phyloP scores from a whole-genome alignment of 768 basidiomycete genomes.

The Trametes maxima region DNA sequence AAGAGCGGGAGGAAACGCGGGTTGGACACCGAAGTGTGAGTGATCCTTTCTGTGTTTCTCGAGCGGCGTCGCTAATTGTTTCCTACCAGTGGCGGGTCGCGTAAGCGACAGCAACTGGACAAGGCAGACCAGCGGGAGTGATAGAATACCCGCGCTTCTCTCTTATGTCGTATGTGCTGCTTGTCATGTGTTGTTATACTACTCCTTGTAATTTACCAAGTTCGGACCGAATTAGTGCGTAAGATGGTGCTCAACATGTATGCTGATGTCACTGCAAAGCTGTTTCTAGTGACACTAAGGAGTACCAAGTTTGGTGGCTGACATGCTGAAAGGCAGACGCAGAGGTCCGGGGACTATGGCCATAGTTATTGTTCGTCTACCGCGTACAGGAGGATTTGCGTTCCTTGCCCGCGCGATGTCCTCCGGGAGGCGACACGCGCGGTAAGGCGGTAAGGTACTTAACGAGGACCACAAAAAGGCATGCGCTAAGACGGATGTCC shows the following conservation, averaged over 20 bases:
- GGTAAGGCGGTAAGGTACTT: neutral
- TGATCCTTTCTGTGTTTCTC: constrained; percentile 9
- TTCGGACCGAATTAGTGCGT: neutral
- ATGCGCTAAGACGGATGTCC: constrained; percentile 4
- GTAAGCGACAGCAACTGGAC: constrained; percentile 72
- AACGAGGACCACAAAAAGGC: constrained; percentile 18
- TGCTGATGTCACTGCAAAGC: too few species aligned
- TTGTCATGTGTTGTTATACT: constrained; percentile 16
- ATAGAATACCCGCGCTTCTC: neutral
- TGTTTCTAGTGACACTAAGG: too few species aligned
- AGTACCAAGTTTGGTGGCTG: too few species aligned
- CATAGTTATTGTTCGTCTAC: too few species aligned
- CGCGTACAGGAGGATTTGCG: too few species aligned
- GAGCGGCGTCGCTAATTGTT: neutral
- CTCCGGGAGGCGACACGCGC: too few species aligned
- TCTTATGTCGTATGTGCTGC: constrained; percentile 1
- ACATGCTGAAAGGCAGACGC: too few species aligned
- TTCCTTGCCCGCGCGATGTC: too few species aligned
- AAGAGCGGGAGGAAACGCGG: constrained; percentile 94
- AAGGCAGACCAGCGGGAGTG: constrained; percentile 52
- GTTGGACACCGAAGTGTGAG: constrained; percentile 74
- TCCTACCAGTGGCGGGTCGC: constrained; percentile 51
- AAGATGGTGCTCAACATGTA: neutral
- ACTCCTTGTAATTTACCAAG: constrained; percentile 18
- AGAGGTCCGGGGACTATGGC: too few species aligned